These are phyloP conservation scores for Teratosphaeria epicoccoides DNA, from an alignment of 2,329 filamentous ascomycete species.

Conservation along the genomic window DNA sequence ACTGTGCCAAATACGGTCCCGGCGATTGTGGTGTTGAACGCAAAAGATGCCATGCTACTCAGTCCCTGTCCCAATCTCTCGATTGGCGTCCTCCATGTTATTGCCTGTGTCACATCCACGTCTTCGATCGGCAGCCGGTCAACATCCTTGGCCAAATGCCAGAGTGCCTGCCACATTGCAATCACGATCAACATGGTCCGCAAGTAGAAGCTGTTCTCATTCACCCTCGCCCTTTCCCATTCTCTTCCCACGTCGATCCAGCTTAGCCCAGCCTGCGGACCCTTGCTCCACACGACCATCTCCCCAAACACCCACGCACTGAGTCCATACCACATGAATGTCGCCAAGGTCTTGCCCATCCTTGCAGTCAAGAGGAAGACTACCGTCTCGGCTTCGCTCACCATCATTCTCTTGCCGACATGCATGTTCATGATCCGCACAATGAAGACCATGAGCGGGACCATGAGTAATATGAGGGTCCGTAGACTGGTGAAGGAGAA, in stretches of 20 bases:
- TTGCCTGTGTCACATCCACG: conserved; percentile 17
- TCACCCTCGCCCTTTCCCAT: conserved; percentile 61
- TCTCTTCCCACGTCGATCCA: conserved; percentile 60
- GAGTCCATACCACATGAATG: conserved; percentile 62
- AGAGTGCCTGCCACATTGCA: conserved; percentile 55
- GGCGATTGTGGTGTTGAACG: conserved; percentile 11
- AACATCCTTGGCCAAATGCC: conserved; percentile 63
- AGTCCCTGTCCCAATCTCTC: neutral
- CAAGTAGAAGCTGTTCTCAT: conserved; percentile 77
- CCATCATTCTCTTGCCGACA: conserved; percentile 49
- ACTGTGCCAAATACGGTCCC: conserved; percentile 11
- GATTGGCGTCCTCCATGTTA: neutral
- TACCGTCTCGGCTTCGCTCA: conserved; percentile 57
- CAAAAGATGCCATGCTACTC: conserved; percentile 7
- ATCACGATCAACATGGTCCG: conserved; percentile 59
- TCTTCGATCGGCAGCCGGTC: conserved; percentile 50
- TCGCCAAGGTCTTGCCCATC: conserved; percentile 46
- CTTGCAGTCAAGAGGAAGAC: conserved; percentile 41
- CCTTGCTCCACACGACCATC: conserved; percentile 64
- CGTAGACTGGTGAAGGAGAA: conserved; percentile 60
- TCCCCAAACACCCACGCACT: conserved; percentile 73
- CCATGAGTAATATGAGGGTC: conserved; percentile 63
- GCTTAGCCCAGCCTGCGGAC: conserved; percentile 48
- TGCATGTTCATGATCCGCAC: conserved; percentile 54
- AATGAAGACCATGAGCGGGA: conserved; percentile 66